A percentile compares a stretch with the other conserved stretches of the same genome.
Conservation (phyloP, 2,329 filamentous ascomycete genomes). For the Pseudovirgaria hyperparasitica region DNA sequence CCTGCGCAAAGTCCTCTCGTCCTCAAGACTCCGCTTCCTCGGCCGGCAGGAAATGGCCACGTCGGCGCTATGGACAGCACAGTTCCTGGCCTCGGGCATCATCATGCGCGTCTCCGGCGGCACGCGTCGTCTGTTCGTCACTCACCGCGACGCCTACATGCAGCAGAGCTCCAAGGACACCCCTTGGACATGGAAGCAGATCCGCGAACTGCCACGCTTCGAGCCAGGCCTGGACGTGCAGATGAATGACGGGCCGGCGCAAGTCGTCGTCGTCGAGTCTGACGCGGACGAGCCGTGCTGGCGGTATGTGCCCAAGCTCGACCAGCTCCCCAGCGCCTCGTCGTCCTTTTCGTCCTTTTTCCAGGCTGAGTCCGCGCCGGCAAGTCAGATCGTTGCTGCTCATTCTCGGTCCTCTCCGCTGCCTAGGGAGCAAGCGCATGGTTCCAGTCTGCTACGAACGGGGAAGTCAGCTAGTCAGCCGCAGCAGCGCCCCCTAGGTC, state of each 20-base stretch:
- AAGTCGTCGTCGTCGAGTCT: conserved; percentile 41
- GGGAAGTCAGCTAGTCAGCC: background rate
- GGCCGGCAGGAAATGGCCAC: conserved; percentile 61
- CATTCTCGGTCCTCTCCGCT: background rate
- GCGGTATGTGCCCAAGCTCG: conserved; percentile 52
- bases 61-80: conserved; percentile 56
- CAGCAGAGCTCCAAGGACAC: conserved; percentile 46
- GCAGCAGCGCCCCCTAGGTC: conserved; percentile 17
- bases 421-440: conserved; percentile 10
- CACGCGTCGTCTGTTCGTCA: conserved; percentile 58
- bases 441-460: conserved; percentile 5
- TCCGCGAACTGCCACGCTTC: conserved; percentile 49
- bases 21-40: conserved; percentile 58
- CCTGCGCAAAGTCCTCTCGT: conserved; percentile 62
- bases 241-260: conserved; percentile 23
- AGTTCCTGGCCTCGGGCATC: conserved; percentile 56
- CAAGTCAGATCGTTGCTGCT: no score
- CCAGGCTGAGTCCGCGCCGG: background rate
- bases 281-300: conserved; percentile 55
- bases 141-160: conserved; percentile 60
- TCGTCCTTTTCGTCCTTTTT: conserved; percentile 34
- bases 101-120: conserved; percentile 56
- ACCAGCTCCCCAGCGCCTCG: conserved; percentile 39
- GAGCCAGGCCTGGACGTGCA: conserved; percentile 31
- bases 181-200: conserved; percentile 57